Evolutionary conservation across 2,329 filamentous ascomycete genomes (phyloP), one percentile per base, ranked within the genome.

Genomic region (Aspergillus caelatus): DNA sequence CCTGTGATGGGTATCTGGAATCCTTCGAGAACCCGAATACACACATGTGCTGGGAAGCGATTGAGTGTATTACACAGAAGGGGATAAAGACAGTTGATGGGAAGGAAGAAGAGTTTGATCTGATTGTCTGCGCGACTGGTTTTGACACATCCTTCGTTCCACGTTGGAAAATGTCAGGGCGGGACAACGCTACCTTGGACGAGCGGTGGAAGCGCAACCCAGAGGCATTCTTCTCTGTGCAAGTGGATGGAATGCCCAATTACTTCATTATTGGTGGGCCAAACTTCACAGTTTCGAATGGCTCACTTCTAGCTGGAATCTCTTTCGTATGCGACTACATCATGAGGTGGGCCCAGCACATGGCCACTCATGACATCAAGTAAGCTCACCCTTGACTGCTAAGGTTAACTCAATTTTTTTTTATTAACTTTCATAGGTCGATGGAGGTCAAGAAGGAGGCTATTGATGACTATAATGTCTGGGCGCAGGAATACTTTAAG

Each of bases 1-100:
- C 84, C 1, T 83, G 83, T 0, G 80, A 81, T 36, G 82, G 83
- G 0, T 85, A 83, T 67, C 78, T 86, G 11, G 81, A 85, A 68
- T 81, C 83, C 4, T 71, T 83, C 6, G 71, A 74, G 9, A 60
- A 79, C 21, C 71, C 74, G 1, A 83, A 81, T 63, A 78, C 77
- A 2, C 62, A 62, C 16, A 60, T 75, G 21, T 61, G 65, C 10
- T 68, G 68, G 26, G 77, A 77, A 39, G 65, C 78, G 26, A 79
- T 78, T 16, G 68, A 67, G 0, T 66, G 69, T 4, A 78, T 81
- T 60, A 74, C 73, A 1, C 65, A 67, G 43, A 70, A 65, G 1
- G 72, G 74, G 2, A 66, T 76, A 54, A 34, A 64, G 8, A 71
- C 68, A 0, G 30, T 19, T 21, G 63, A 65, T 8, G 67, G 68